Percentiles rank a stretch among this genome's conserved stretches.
Conservation (phyloP, 371 early-diverging fungal genomes). For the Batkoa obscura region DNA sequence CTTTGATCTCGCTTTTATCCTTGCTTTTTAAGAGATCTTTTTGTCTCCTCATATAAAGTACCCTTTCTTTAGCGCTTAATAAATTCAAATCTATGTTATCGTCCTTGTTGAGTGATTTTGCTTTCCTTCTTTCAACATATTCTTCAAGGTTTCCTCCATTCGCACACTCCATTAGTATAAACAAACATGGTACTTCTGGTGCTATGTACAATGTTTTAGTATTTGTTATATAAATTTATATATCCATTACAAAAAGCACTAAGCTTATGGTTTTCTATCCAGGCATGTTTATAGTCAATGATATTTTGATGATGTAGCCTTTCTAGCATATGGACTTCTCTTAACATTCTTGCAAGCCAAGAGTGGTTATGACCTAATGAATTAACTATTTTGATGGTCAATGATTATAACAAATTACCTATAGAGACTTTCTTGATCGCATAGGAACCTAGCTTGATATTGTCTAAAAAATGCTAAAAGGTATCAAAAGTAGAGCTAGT, state of each 20-base stretch:
- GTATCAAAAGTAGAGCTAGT: neutral
- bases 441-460: slow-evolving; percentile 61
- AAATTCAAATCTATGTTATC: neutral
- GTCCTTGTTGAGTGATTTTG: neutral
- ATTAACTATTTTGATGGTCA: neutral
- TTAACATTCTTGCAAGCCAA: slow-evolving; percentile 85
- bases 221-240: neutral
- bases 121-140: slow-evolving; percentile 29
- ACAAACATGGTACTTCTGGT: slow-evolving; percentile 81
- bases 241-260: slow-evolving; percentile 42
- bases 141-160: slow-evolving; percentile 94
- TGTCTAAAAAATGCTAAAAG: slow-evolving; percentile 50
- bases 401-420: slow-evolving; percentile 15
- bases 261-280: slow-evolving; percentile 68
- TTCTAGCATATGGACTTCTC: slow-evolving; percentile 82
- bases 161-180: slow-evolving; percentile 93
- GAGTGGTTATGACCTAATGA: slow-evolving; percentile 45
- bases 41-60: neutral
- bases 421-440: slow-evolving; percentile 89
- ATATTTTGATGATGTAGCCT: slow-evolving; percentile 76
- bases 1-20: neutral
- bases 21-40: neutral
- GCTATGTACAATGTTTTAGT: slow-evolving; percentile 10
- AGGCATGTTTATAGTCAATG: slow-evolving; percentile 82
- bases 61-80: neutral